Base-by-base conservation (phyloP, 2,329 filamentous ascomycete genomes). In the Sporothrix brasiliensis region DNA sequence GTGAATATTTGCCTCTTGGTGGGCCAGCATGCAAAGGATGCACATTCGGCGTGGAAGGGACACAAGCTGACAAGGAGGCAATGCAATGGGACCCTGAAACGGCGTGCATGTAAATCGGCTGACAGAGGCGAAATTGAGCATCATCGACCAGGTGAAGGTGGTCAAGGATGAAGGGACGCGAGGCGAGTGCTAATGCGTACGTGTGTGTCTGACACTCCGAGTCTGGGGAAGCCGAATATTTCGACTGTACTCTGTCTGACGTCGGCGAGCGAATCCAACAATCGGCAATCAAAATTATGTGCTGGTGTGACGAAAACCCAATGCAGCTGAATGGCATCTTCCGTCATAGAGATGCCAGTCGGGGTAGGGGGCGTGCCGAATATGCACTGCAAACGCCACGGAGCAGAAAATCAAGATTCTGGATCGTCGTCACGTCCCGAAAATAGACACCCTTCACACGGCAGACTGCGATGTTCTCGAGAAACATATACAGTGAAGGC, bases 71-170 rank as follows among this genome's bases (percentile, higher is more conserved):
- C n/a, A 21, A 60, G 34, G 24, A 24, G 24, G 24, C 24, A 24
- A 24, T 24, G 41, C 19, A n/a, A 47, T 61, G 11, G 58, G 19
- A 50, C 41, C 60, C 41, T 65, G 60, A 65, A 50, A 65, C 60
- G 60, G 19, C 60, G 44, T 24, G 41, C 60, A 65, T 24, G 24
- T 34, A 65, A 65, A 65, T 65, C 60, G 44, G 60, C 41, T n/a
- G 60, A 65, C 5, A 44, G 58, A 44, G 49, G 63, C 49, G 10
- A 52, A 52, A 53, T 30, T 16, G 27, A 53, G 19, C 27, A 41
- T 24, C 44, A 47, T 61, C 58, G 58, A 61, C 34, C 27, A 58
- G 14, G 27, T 34, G 34, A 58, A n/a, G 27, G 41, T 44, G 41
- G 41, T 44, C 53, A n/a, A 41, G 34, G 56, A 14, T 60, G 39